phyloP scores from a whole-genome alignment of 495 filamentous ascomycete species.

The Aspergillus wentii region DNA sequence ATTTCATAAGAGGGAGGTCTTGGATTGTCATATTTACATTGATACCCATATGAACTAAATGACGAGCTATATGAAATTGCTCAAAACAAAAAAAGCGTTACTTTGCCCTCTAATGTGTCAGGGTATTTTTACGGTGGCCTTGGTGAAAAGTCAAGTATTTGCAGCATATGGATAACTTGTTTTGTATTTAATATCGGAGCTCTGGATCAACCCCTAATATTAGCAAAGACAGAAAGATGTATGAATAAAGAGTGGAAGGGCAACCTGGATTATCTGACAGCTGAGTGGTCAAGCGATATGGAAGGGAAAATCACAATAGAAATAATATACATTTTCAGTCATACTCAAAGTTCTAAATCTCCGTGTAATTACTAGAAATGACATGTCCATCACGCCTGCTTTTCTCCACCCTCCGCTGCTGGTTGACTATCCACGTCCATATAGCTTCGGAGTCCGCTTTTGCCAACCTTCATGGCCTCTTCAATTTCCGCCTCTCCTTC shows the following conservation, averaged over 20 bases:
- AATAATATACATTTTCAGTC: too few relatives aligned
- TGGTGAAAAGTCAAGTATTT: conserved; percentile 1
- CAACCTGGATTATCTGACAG: too few relatives aligned
- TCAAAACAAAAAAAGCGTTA: conserved; percentile 11
- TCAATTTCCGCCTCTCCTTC: conserved; percentile 79
- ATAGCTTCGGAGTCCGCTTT: conserved; percentile 65
- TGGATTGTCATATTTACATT: conserved; percentile 29
- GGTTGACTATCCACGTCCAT: conserved; percentile 35
- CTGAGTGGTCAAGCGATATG: too few relatives aligned
- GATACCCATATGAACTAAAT: conserved; percentile 36
- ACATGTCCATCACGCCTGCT: background rate
- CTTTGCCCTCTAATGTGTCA: conserved; percentile 8
- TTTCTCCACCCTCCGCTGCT: conserved; percentile 8
- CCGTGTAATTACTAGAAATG: too few relatives aligned
- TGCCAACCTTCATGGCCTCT: conserved; percentile 70
- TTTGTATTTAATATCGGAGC: too few relatives aligned
- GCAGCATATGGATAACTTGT: too few relatives aligned
- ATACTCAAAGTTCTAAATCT: too few relatives aligned
- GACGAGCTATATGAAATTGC: conserved; percentile 18
- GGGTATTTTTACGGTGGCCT: background rate
- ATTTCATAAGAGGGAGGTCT: conserved; percentile 21
- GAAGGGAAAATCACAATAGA: too few relatives aligned
- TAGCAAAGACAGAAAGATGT: too few relatives aligned
- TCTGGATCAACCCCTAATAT: too few relatives aligned
- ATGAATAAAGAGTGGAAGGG: too few relatives aligned